phyloP scores from a whole-genome alignment of 257 asterid genomes.

The Cordia subcordata region DNA sequence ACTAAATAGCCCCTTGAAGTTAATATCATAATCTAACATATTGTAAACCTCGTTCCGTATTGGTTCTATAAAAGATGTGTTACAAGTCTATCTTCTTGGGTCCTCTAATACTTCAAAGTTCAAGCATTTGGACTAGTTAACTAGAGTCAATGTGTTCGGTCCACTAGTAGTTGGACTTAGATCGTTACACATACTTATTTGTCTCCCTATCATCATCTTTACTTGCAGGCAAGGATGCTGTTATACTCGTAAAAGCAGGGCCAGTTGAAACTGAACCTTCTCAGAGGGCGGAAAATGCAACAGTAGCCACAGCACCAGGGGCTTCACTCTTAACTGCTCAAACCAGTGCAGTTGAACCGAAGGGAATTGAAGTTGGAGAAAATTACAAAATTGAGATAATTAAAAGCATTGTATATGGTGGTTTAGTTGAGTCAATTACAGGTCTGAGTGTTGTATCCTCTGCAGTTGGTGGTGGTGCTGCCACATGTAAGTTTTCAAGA shows the following conservation, averaged over 20 bases:
- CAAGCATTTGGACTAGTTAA: too few species aligned
- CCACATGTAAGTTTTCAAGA: slow-evolving; percentile 53
- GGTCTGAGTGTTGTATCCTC: slow-evolving; percentile 75
- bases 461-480: slow-evolving; percentile 73
- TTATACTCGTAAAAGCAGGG: slow-evolving; percentile 46
- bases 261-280: slow-evolving; percentile 12
- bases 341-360: slow-evolving; percentile 14
- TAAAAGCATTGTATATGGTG: slow-evolving; percentile 76
- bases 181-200: neutral
- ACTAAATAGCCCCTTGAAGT: too few species aligned
- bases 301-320: slow-evolving; percentile 18
- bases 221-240: slow-evolving; percentile 55
- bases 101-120: too few species aligned
- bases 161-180: too few species aligned
- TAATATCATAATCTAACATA: too few species aligned
- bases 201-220: neutral
- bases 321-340: slow-evolving; percentile 25
- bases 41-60: too few species aligned
- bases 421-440: slow-evolving; percentile 62
- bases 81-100: too few species aligned
- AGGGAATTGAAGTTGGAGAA: slow-evolving; percentile 32
- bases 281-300: slow-evolving; percentile 3
- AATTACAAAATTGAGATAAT: slow-evolving; percentile 53
- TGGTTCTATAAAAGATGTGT: too few species aligned
- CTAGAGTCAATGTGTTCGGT: too few species aligned